A percentile compares a stretch with the other conserved stretches of the same genome.
phyloP scores from a whole-genome alignment of 305 asterid species.

The Fraxinus greggii region DNA sequence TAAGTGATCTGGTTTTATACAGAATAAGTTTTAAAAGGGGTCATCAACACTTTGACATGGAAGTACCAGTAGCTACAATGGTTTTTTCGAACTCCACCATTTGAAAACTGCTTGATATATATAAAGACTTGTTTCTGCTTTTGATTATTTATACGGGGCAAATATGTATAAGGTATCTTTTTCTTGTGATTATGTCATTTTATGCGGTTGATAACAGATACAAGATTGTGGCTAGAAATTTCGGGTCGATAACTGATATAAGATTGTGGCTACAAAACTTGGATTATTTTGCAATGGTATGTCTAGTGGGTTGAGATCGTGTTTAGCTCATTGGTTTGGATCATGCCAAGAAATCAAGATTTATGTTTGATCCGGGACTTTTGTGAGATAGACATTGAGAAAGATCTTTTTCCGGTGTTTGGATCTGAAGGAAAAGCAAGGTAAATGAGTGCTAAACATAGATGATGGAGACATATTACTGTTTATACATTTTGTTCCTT shows the following conservation, averaged over 20 bases:
- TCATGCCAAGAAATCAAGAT: neutral
- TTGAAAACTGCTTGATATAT: neutral
- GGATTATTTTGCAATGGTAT: neutral
- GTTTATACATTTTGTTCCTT: neutral
- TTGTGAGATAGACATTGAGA: neutral
- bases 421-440: neutral
- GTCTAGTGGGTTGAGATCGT: neutral
- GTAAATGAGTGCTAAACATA: neutral
- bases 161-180: neutral
- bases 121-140: neutral
- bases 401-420: neutral
- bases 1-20: neutral
- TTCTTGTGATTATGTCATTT: neutral
- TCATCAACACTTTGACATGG: neutral
- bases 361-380: neutral
- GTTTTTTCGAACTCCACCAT: neutral
- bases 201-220: neutral
- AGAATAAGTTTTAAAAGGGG: neutral
- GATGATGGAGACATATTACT: neutral
- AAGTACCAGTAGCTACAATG: neutral
- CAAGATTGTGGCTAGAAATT: neutral
- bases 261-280: neutral
- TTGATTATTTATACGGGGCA: neutral
- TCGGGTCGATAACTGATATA: neutral
- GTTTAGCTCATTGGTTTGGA: neutral